Evolutionary conservation across 1,284 basidiomycete species (phyloP).

Genomic region (Ustilago trichophora): DNA sequence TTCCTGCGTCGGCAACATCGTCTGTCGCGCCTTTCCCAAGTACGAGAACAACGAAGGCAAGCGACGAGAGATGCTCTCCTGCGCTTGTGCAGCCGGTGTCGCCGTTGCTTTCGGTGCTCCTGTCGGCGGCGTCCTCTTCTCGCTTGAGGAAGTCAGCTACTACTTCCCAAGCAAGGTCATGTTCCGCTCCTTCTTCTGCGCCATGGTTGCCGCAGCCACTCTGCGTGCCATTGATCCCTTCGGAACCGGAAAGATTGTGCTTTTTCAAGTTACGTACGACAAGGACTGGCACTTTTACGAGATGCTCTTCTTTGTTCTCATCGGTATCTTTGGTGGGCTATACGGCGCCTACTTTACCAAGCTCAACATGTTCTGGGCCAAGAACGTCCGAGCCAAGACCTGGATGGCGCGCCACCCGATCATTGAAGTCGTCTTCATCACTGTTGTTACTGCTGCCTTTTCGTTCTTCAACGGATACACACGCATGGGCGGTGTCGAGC

Average conservation of each 20-base stretch:
- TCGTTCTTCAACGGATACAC: slow-evolving; percentile 91
- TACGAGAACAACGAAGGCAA: slow-evolving; percentile 81
- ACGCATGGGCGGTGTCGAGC: slow-evolving; percentile 92
- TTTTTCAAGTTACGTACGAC: slow-evolving; percentile 85
- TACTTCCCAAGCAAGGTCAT: slow-evolving; percentile 67
- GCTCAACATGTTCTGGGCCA: slow-evolving; percentile 81
- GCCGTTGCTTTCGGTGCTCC: slow-evolving; percentile 69
- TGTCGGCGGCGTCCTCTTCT: slow-evolving; percentile 72
- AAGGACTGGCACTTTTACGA: slow-evolving; percentile 91
- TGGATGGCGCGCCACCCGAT: slow-evolving; percentile 74
- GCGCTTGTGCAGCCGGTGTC: slow-evolving; percentile 74
- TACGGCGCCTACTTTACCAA: slow-evolving; percentile 95
- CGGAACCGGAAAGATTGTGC: slow-evolving; percentile 71
- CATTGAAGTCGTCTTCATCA: slow-evolving; percentile 82
- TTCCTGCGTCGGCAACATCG: slow-evolving; percentile 91
- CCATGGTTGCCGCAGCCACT: slow-evolving; percentile 62
- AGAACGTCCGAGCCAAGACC: slow-evolving; percentile 56
- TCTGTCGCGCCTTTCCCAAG: slow-evolving; percentile 78
- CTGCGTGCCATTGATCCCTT: slow-evolving; percentile 85
- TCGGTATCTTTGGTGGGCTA: slow-evolving; percentile 79
- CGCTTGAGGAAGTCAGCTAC: slow-evolving; percentile 68
- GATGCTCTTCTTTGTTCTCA: slow-evolving; percentile 77
- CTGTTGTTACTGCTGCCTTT: slow-evolving; percentile 69
- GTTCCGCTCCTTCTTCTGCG: slow-evolving; percentile 62
- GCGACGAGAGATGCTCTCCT: slow-evolving; percentile 55